Evolutionary conservation across 148 eudicot species (phyloP).

Genomic region (Rhododendron williamsianum): DNA sequence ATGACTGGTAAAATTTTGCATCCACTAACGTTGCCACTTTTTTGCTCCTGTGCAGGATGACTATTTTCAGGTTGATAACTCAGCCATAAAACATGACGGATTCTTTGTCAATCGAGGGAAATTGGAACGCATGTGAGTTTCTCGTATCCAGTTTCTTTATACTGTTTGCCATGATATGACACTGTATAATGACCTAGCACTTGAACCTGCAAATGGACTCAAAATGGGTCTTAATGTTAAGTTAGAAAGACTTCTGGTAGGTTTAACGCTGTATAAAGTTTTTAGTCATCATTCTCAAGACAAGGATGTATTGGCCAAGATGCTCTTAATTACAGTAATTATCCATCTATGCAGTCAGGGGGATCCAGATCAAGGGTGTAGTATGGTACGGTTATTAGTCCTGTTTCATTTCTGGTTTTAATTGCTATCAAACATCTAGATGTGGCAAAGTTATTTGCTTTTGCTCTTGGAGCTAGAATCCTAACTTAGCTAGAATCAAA

Average conservation of each 20-base stretch:
- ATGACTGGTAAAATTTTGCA: neutral
- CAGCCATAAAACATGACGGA: constrained; percentile 91
- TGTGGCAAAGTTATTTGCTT: neutral
- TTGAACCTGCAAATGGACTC: neutral
- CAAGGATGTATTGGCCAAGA: neutral
- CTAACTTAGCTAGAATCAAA: neutral
- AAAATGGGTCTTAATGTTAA: neutral
- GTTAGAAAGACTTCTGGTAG: neutral
- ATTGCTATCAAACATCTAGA: neutral
- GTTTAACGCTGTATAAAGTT: neutral
- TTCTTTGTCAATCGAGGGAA: constrained; percentile 92
- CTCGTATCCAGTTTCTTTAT: constrained; percentile 2
- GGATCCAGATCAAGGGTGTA: neutral
- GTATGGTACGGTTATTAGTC: too few species aligned
- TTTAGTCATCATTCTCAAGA: neutral
- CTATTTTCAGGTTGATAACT: constrained; percentile 97
- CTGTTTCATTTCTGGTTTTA: neutral
- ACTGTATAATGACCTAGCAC: neutral
- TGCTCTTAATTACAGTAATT: neutral
- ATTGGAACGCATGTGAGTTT: constrained; percentile 75
- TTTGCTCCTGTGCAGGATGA: constrained; percentile 65
- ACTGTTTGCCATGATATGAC: constrained; percentile 8
- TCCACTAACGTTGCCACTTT: neutral
- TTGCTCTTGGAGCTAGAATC: neutral
- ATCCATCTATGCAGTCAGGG: neutral